Conservation (phyloP, 208 protist genomes). For the Acanthamoeba healyi region DNA sequence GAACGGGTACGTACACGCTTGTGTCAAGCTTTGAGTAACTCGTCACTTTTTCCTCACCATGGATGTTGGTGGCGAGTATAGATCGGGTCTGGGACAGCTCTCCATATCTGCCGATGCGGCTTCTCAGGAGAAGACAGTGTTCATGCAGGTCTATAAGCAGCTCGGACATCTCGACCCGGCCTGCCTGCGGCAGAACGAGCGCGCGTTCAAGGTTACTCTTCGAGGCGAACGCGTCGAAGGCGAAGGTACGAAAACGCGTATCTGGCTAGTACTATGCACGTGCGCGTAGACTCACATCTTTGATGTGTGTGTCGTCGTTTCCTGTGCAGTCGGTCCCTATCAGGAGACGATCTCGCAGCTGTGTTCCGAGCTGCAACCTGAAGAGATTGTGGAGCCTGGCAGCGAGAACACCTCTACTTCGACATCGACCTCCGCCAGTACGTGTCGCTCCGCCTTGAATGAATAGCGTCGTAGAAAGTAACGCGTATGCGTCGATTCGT, state of each 20-base stretch:
- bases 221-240: slow-evolving; percentile 31
- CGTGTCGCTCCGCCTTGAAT: too few relatives aligned
- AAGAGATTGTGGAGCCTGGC: not conserved
- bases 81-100: not conserved
- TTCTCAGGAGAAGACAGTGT: slow-evolving; percentile 17
- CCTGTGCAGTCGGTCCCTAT: not conserved
- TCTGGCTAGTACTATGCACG: not conserved
- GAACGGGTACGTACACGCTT: not conserved
- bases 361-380: slow-evolving; percentile 42
- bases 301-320: not conserved
- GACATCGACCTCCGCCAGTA: not conserved
- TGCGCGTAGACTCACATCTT: not conserved
- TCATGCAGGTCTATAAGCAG: slow-evolving; percentile 59
- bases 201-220: slow-evolving; percentile 32
- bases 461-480: too few relatives aligned
- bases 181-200: slow-evolving; percentile 20
- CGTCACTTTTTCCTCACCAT: too few relatives aligned
- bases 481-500: too few relatives aligned
- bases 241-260: not conserved
- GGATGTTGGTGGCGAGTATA: too few relatives aligned
- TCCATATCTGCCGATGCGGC: not conserved
- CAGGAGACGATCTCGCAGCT: slow-evolving; percentile 51
- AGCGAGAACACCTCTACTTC: not conserved
- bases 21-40: too few relatives aligned
- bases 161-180: not conserved